A percentile compares a stretch with the other conserved stretches of the same genome.
Evolutionary conservation across 225 moss, liverwort and hornwort genomes (phyloP).

Genomic region (Asterella californica): DNA sequence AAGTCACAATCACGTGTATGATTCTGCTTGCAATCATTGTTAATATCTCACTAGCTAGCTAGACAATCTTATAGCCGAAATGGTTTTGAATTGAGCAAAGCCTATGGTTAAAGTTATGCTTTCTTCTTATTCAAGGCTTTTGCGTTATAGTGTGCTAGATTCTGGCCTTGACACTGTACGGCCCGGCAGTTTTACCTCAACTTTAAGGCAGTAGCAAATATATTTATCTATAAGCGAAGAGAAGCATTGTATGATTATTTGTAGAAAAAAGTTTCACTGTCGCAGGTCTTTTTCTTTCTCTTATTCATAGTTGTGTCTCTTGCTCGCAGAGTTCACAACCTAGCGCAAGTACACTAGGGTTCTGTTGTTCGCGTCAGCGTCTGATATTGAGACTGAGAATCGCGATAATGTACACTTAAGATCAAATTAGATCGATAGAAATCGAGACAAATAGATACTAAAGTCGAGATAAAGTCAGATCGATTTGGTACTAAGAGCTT

Average conservation of each 20-base stretch:
- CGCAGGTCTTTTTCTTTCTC: neutral
- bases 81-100: neutral
- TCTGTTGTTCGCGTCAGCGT: no score
- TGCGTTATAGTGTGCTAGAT: neutral
- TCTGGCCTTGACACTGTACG: neutral
- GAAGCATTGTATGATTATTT: neutral
- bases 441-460: no score
- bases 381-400: no score
- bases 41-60: neutral
- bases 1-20: neutral
- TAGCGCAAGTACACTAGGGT: no score
- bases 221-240: neutral
- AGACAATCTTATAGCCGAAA: neutral
- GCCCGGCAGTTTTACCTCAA: neutral
- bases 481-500: no score
- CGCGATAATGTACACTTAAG: no score
- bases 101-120: neutral
- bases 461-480: no score
- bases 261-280: neutral
- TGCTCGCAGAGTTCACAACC: no score
- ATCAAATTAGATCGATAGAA: no score
- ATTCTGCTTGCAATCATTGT: neutral
- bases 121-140: neutral
- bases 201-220: no score
- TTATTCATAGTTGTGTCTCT: constrained; percentile 10